Percentiles rank a stretch among this genome's conserved stretches.
phyloP scores from a whole-genome alignment of 352 stramenopile species.

The Pythium plurisporium region DNA sequence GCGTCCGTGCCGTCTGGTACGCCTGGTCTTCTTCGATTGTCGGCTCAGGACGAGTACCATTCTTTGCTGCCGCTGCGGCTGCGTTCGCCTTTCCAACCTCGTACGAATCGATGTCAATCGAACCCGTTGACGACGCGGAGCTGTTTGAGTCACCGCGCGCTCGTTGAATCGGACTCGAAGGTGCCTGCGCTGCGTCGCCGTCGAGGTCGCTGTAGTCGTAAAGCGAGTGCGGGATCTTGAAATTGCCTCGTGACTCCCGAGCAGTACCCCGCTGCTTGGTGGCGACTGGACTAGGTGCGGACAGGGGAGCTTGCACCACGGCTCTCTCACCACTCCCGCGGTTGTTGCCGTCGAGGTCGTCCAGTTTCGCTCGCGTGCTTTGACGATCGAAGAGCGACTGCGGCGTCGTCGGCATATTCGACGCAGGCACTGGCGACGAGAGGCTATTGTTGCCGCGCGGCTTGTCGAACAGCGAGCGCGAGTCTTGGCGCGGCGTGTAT shows the following conservation, averaged over 20 bases:
- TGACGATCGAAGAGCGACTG: slow-evolving; percentile 68
- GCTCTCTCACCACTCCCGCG: not conserved
- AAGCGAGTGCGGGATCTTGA: slow-evolving; percentile 27
- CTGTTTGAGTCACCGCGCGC: slow-evolving; percentile 37
- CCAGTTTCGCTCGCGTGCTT: slow-evolving; percentile 8
- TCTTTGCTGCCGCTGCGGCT: not conserved
- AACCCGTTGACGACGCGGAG: slow-evolving; percentile 59
- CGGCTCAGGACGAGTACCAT: not conserved
- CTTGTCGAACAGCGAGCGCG: slow-evolving; percentile 12
- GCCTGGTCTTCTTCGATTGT: slow-evolving; percentile 1
- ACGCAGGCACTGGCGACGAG: not conserved
- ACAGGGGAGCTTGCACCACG: too few species aligned
- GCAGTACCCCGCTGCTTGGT: slow-evolving; percentile 8
- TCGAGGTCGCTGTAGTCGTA: slow-evolving; percentile 24
- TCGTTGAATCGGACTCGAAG: slow-evolving; percentile 14
- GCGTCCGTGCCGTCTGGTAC: slow-evolving; percentile 1
- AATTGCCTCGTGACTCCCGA: slow-evolving; percentile 14
- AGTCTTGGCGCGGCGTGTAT: slow-evolving; percentile 1
- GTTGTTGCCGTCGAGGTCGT: not conserved
- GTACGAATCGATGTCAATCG: slow-evolving; percentile 71
- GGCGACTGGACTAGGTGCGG: too few species aligned
- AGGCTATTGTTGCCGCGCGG: not conserved
- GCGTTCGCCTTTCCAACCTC: slow-evolving; percentile 22
- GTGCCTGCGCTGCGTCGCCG: not conserved
- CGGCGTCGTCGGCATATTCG: slow-evolving; percentile 10